A percentile compares a stretch with the other conserved stretches of the same genome.
Evolutionary conservation across 495 filamentous ascomycete species (phyloP).

Genomic region (Aspergillus ostianus): DNA sequence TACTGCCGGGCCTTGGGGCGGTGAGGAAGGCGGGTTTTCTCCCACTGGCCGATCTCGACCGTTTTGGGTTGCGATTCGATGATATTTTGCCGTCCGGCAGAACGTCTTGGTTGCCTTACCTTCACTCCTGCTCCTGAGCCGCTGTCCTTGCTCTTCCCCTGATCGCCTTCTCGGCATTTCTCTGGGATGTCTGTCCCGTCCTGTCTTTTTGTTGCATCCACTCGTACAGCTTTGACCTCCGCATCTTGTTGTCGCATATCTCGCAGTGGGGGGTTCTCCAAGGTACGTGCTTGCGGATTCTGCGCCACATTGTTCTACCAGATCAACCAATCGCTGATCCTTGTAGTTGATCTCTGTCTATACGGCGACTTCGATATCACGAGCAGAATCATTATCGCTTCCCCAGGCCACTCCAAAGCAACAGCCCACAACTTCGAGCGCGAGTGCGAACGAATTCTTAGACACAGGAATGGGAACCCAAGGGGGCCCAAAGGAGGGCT

Average conservation of each 20-base stretch:
- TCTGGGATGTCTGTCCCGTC: neutral
- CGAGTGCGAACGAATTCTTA: neutral
- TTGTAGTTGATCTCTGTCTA: constrained; percentile 7
- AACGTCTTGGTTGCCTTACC: no score
- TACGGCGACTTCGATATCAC: neutral
- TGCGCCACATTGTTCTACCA: neutral
- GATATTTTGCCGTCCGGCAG: constrained; percentile 5
- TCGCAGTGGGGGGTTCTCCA: constrained; percentile 17
- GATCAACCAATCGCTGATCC: constrained; percentile 6
- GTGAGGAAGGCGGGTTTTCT: constrained; percentile 9
- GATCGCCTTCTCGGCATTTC: neutral
- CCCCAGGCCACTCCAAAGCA: neutral
- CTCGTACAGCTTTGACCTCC: constrained; percentile 4
- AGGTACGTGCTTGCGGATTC: constrained; percentile 11
- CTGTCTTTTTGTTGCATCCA: constrained; percentile 1
- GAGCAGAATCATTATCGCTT: neutral
- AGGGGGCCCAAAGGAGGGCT: constrained; percentile 1
- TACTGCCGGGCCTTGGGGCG: constrained; percentile 18
- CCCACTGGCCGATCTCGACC: constrained; percentile 8
- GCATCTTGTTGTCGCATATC: constrained; percentile 11
- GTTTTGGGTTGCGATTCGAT: constrained; percentile 10
- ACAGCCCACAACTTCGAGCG: neutral
- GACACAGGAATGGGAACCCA: constrained; percentile 11
- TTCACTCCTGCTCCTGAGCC: neutral
- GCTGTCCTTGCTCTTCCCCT: constrained; percentile 3